Evolutionary conservation across 78 protist genomes (phyloP).

Genomic region (slime mould (Dictyostelium discoideum)): DNA sequence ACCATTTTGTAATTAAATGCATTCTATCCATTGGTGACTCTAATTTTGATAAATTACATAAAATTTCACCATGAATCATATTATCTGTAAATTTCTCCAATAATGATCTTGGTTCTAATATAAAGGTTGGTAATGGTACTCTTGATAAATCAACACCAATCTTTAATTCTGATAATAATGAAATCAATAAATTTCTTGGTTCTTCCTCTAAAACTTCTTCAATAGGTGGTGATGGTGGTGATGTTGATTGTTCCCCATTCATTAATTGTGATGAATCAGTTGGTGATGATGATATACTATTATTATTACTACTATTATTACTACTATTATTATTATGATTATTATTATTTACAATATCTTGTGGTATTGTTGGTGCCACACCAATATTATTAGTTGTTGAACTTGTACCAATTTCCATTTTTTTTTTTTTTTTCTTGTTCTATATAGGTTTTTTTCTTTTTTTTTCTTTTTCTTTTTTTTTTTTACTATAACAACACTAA

Average conservation of each 20-base stretch:
- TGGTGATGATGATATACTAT: not conserved
- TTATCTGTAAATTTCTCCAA: conserved; percentile 87
- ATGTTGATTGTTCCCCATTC: conserved; percentile 2
- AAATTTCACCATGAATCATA: conserved; percentile 71
- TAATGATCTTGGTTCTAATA: conserved; percentile 96
- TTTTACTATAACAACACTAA: not conserved
- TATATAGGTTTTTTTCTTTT: not conserved
- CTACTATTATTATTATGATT: not conserved
- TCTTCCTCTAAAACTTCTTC: conserved; percentile 54
- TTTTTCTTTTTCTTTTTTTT: not conserved
- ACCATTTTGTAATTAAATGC: conserved; percentile 87
- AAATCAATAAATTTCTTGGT: conserved; percentile 57
- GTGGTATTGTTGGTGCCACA: not conserved
- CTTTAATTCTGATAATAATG: conserved; percentile 77
- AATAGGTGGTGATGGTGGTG: not conserved
- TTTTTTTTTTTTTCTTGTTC: not conserved
- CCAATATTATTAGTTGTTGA: not conserved
- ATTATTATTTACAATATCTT: not conserved
- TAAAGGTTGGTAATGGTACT: conserved; percentile 94
- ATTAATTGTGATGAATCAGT: not conserved
- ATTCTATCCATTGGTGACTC: conserved; percentile 88
- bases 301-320: not conserved
- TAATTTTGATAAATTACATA: not conserved
- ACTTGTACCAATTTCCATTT: not conserved
- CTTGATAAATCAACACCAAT: conserved; percentile 93